Evolutionary conservation across 176 grass and related monocot genomes (phyloP).

Genomic region (Metroxylon sagu): DNA sequence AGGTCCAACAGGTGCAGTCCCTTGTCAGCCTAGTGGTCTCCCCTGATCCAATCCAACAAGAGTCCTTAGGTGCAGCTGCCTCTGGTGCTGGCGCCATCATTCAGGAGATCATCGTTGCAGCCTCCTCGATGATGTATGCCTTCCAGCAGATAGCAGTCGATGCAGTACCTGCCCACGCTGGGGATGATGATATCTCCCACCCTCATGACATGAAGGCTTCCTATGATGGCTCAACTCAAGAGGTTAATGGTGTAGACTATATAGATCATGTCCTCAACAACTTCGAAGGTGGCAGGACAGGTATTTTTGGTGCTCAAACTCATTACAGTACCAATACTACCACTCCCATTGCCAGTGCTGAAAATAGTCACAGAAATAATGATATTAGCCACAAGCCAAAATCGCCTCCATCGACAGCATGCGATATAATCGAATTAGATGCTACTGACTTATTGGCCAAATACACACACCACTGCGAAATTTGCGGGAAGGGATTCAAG

Average conservation of each 20-base stretch:
- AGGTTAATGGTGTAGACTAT: too few relatives aligned
- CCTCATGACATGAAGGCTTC: too few relatives aligned
- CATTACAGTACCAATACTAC: too few relatives aligned
- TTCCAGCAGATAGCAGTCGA: conserved; percentile 39
- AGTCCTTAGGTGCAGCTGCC: conserved; percentile 3
- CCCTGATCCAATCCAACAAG: background rate
- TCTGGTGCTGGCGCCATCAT: conserved; percentile 38
- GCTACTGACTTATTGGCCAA: conserved; percentile 74
- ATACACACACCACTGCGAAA: conserved; percentile 88
- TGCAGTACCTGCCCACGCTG: background rate
- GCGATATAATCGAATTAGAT: conserved; percentile 67
- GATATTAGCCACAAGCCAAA: background rate
- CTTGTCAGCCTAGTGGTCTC: conserved; percentile 40
- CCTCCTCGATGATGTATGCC: conserved; percentile 73
- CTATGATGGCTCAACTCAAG: too few relatives aligned
- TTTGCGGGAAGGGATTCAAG: conserved; percentile 98
- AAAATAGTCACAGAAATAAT: too few relatives aligned
- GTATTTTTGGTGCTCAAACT: too few relatives aligned
- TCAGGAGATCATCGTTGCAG: conserved; percentile 56
- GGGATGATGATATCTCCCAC: too few relatives aligned
- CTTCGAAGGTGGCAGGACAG: too few relatives aligned
- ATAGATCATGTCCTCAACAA: too few relatives aligned
- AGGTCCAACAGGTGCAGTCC: conserved; percentile 68
- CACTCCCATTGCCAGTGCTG: too few relatives aligned
- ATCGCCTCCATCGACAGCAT: background rate